Evolutionary conservation across 2,329 filamentous ascomycete species (phyloP).

Genomic region (Cladosporium colombiae): DNA sequence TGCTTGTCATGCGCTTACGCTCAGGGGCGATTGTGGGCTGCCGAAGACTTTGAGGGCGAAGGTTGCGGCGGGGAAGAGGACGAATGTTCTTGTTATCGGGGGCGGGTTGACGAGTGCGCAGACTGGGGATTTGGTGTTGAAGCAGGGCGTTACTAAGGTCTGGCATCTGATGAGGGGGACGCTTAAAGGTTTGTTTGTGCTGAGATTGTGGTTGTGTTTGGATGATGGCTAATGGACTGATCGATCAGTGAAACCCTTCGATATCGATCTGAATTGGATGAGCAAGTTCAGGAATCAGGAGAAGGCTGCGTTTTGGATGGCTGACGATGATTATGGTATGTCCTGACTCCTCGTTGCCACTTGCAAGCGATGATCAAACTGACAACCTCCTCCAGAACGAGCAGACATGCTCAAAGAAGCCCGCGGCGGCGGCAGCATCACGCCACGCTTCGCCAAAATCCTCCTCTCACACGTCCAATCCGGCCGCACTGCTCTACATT

Average conservation of each 20-base stretch:
- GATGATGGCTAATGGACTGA: not conserved
- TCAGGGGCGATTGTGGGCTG: conserved; percentile 11
- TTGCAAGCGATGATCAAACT: not conserved
- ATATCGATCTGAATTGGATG: conserved; percentile 76
- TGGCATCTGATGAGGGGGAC: conserved; percentile 67
- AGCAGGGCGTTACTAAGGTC: conserved; percentile 65
- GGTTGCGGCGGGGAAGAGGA: conserved; percentile 44
- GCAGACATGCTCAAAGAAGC: conserved; percentile 66
- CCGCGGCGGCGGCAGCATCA: conserved; percentile 75
- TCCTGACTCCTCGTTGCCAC: not conserved
- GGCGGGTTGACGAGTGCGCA: conserved; percentile 78
- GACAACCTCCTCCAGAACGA: conserved; percentile 50
- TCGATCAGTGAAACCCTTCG: conserved; percentile 68
- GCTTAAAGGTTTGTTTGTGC: conserved; percentile 41
- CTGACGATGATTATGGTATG: conserved; percentile 65
- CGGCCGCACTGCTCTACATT: conserved; percentile 57
- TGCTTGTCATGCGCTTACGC: conserved; percentile 58
- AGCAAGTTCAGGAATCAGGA: conserved; percentile 78
- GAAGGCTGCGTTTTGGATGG: conserved; percentile 75
- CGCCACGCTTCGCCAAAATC: conserved; percentile 66
- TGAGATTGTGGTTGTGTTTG: not conserved
- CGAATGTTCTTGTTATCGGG: conserved; percentile 69
- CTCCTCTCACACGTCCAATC: conserved; percentile 60
- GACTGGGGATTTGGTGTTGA: conserved; percentile 66
- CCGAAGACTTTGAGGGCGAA: conserved; percentile 49